Evolutionary conservation across 2,329 filamentous ascomycete species (phyloP).

Genomic region (Hypoxylon sp.): DNA sequence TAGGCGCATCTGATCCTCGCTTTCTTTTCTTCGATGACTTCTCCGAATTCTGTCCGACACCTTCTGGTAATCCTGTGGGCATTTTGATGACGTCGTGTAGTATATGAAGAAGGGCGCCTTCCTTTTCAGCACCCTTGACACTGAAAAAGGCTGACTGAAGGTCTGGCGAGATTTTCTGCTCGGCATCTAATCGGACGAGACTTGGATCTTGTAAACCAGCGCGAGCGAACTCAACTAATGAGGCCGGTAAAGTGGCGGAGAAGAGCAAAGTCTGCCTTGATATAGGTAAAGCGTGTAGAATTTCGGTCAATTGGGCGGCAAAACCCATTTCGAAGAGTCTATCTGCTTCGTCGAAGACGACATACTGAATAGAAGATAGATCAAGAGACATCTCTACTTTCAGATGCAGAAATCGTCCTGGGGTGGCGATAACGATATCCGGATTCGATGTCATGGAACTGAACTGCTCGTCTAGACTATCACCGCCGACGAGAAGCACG

Average conservation of each 20-base stretch:
- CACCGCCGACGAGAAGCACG: conserved; percentile 93
- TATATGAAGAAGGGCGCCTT: conserved; percentile 90
- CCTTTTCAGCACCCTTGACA: conserved; percentile 93
- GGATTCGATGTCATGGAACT: conserved; percentile 93
- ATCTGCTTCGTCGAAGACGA: conserved; percentile 98
- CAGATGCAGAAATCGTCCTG: conserved; percentile 94
- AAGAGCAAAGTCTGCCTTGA: conserved; percentile 93
- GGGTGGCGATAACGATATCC: conserved; percentile 97
- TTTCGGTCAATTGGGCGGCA: conserved; percentile 91
- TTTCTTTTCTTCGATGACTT: conserved; percentile 79
- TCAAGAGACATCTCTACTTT: conserved; percentile 97
- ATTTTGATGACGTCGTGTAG: conserved; percentile 94
- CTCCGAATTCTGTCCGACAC: conserved; percentile 63
- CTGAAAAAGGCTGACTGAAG: conserved; percentile 96
- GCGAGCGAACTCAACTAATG: conserved; percentile 93
- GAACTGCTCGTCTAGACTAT: conserved; percentile 96
- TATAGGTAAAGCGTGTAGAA: conserved; percentile 87
- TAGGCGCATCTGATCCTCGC: conserved; percentile 68
- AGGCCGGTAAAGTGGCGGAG: conserved; percentile 94
- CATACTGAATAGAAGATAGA: conserved; percentile 90
- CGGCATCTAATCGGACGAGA: conserved; percentile 90
- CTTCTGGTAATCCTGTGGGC: conserved; percentile 76
- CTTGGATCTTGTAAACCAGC: conserved; percentile 94
- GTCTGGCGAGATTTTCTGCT: conserved; percentile 96
- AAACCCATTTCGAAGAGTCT: conserved; percentile 99